Percentiles rank a stretch among this genome's conserved stretches.
Conservation (phyloP, 257 asterid genomes). For the Forsythia suspensa region DNA sequence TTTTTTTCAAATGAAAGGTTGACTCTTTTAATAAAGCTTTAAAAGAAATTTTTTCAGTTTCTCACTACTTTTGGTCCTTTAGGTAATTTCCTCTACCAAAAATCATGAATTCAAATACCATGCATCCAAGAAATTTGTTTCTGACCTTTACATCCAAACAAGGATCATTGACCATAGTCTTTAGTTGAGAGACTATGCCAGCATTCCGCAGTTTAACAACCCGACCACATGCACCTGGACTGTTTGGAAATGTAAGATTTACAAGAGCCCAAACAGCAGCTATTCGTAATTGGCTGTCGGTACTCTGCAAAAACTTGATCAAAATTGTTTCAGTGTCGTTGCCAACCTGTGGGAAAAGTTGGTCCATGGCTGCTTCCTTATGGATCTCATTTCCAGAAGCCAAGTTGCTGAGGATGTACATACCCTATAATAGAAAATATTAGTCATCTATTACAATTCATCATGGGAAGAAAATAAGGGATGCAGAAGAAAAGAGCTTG, state of each 20-base stretch:
- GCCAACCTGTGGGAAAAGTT: slow-evolving; percentile 49
- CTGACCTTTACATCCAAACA: slow-evolving; percentile 90
- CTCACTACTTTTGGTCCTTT: neutral
- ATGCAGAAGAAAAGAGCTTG: neutral
- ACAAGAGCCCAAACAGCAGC: slow-evolving; percentile 79
- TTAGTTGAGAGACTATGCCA: slow-evolving; percentile 63
- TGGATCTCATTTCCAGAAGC: slow-evolving; percentile 91
- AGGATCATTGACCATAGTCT: slow-evolving; percentile 72
- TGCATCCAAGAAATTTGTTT: slow-evolving; percentile 14
- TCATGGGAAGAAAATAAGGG: neutral
- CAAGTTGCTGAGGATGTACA: slow-evolving; percentile 72
- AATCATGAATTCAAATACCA: slow-evolving; percentile 10
- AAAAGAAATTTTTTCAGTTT: neutral
- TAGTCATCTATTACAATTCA: slow-evolving; percentile 1
- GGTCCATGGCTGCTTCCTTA: slow-evolving; percentile 82
- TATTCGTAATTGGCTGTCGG: slow-evolving; percentile 66
- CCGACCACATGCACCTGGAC: slow-evolving; percentile 61
- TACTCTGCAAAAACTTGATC: slow-evolving; percentile 64
- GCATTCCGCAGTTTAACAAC: slow-evolving; percentile 55
- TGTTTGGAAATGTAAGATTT: slow-evolving; percentile 72
- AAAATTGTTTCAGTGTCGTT: slow-evolving; percentile 42
- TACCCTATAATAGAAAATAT: slow-evolving; percentile 43
- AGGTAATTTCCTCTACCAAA: neutral
- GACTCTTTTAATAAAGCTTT: neutral
- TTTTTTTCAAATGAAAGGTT: neutral